Base-by-base conservation (phyloP, 2,329 filamentous ascomycete genomes). In the Hymenoscyphus scutula region DNA sequence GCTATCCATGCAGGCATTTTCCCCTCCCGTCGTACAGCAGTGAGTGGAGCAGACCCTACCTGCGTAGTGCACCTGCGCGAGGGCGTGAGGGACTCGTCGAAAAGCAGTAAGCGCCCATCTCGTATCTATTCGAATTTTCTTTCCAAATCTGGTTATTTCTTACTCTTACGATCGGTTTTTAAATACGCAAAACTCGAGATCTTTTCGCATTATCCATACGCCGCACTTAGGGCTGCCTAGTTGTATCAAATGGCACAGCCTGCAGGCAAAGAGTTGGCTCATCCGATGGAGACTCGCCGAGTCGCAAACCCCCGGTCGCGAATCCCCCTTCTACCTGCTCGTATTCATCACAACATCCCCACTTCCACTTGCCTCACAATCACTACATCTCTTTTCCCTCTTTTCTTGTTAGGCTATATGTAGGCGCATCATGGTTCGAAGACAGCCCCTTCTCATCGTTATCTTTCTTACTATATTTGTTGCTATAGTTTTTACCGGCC, bases 401-500 rank as follows among this genome's bases (percentile, higher is more conserved):
- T 8, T 19, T 7, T 11, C 38, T 51, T 13, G 27, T 19, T n/a
- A 41, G 38, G 27, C 59, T 62, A 61, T 54, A 66, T 68, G 61
- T 68, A 62, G 65, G 27, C 45, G 53, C 65, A 45, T 45, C 45
- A 70, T 70, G 66, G 48, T 27, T 56, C 66, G 59, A 19, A 64
- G 64, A 58, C 57, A 68, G 61, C 62, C 57, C 61, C 59, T 69
- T 17, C 38, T 65, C 27, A 19, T 69, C 5, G 63, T 64, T 27
- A 34, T 67, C 61, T 65, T 68, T 55, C 63, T 71, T 48, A 60
- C 64, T 15, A 53, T 72, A 10, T 45, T 69, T 34, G 58, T 58
- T 25, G 53, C 58, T 0, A 58, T 70, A 32, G 6, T 69, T 17
- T 64, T 72, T 51, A 51, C 68, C 27, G 59, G 63, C 32, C 63